Base-by-base conservation (phyloP, 768 basidiomycete genomes). In the Sistotremastrum niveocremeum region DNA sequence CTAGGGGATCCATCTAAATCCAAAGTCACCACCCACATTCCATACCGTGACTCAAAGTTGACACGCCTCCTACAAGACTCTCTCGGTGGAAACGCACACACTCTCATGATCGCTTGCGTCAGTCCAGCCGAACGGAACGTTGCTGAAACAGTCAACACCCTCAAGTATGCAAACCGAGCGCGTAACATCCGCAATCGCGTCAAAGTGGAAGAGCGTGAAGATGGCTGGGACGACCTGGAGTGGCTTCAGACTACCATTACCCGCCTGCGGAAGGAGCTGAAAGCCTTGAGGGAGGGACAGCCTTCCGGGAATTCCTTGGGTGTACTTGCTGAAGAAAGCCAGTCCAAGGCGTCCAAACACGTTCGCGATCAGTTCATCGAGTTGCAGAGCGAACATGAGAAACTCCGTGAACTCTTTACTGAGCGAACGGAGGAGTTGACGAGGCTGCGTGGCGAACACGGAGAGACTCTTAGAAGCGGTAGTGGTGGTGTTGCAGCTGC, bases 71-170 rank as follows among this genome's bases (percentile, higher is more conserved):
- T 95, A 3, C 90, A 95, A 80, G 93, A 97, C 61, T 94, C 90
- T 7, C 76, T 99, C 7, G 95, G 95, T 35, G 95, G 95, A 39
- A 99, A 98, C 64, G 84, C 94, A 1, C 86, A 94, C 56, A 98
- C 95, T 7, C 79, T 97, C 54, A 99, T 99, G 95, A 89, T 99
- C 51, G 95, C 95, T 11, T 99, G 94, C 60, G 87, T 95, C 50
- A 93, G 89, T 55, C 84, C 89, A 9, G 87, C 89, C 1, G 95
- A 99, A 63, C 94, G 79, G 79, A 99, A 99, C 61, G 74, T 84
- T 2, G 80, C 72, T 49, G 95, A 99, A 65, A 99, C 95, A 0
- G 71, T 97, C 49, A 90, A 89, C 59, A 93, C 89, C 9, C 70
- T 98, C 60, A 95, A 95, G 62, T 99, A 98, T 57, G 95, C 94